Evolutionary conservation across 768 basidiomycete species (phyloP), one percentile per base, ranked within the genome.

Genomic region (Leccinum uliginosum): DNA sequence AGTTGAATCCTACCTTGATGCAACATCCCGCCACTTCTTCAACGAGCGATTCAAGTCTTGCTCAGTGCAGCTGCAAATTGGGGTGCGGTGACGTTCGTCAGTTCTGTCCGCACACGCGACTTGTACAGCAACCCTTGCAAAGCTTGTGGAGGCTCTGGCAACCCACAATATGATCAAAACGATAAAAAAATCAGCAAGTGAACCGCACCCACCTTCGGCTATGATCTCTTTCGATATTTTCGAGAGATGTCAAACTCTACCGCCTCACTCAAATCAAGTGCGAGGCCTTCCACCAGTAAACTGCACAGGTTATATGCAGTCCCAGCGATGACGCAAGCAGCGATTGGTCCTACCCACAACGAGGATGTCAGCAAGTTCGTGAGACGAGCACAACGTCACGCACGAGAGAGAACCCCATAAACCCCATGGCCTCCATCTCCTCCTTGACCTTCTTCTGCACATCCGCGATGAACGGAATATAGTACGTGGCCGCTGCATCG

Each of bases 351-450:
- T 97, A 23, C 46, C 60, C 35, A 54, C 17, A 17, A 19, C 12
- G 7, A 46, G 23, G 21, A 27, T 32, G 12, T 61, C 49, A 47
- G 27, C 3, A 45, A 11, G 14, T 1, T 6, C 1, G 32, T n/a
- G n/a, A 27, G 38, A 7, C 38, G 19, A 15, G 10, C 38, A 19
- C 11, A 24, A 44, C 11, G 27, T 14, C 12, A 77, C 86, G 54
- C 61, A 95, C 96, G 57, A 93, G 72, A 17, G 85, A 84, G 1
- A 98, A 76, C 5, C 96, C 95, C 1, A 98, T n/a, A n/a, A n/a
- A n/a, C n/a, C n/a, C 86, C 90, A 95, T 95, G 7, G 75, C 80
- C 63, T 98, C 89, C 95, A 99, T 98, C 65, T 94, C 91, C 7
- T 75, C 77, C 2, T 85, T 89, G 32, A 99, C 84, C 46, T 79